Evolutionary conservation across 2,329 filamentous ascomycete genomes (phyloP).

Genomic region (Podosphaera xanthii): DNA sequence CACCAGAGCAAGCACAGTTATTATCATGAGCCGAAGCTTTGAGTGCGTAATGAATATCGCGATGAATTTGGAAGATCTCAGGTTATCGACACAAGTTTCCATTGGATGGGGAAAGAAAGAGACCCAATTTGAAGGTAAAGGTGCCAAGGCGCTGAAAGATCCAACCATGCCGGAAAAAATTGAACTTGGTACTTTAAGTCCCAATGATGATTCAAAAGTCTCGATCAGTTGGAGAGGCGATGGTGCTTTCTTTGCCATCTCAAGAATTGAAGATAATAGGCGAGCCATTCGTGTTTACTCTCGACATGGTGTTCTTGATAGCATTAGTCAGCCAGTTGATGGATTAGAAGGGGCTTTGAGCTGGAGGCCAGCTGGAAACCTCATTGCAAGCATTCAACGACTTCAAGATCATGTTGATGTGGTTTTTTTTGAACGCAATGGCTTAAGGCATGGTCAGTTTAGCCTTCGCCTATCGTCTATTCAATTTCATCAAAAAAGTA

Average conservation of each 20-base stretch:
- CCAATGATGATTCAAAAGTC: slow-evolving; percentile 45
- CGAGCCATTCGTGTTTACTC: slow-evolving; percentile 78
- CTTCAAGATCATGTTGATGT: slow-evolving; percentile 49
- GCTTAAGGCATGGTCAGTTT: slow-evolving; percentile 89
- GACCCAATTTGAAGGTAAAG: slow-evolving; percentile 87
- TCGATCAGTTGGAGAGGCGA: slow-evolving; percentile 87
- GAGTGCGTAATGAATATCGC: slow-evolving; percentile 58
- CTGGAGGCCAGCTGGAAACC: slow-evolving; percentile 77
- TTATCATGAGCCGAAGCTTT: slow-evolving; percentile 86
- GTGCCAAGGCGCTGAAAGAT: slow-evolving; percentile 67
- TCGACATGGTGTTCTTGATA: slow-evolving; percentile 73
- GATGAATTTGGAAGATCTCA: slow-evolving; percentile 55
- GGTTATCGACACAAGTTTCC: slow-evolving; percentile 78
- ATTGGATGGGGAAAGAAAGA: slow-evolving; percentile 98
- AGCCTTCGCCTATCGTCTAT: slow-evolving; percentile 44
- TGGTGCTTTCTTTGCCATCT: slow-evolving; percentile 74
- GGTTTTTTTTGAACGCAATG: slow-evolving; percentile 91
- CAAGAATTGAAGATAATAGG: slow-evolving; percentile 47
- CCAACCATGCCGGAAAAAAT: slow-evolving; percentile 86
- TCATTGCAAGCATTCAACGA: slow-evolving; percentile 70
- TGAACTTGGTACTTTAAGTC: slow-evolving; percentile 58
- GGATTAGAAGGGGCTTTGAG: slow-evolving; percentile 68
- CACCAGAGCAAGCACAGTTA: slow-evolving; percentile 53
- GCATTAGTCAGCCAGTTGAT: slow-evolving; percentile 86
- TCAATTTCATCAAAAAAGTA: slow-evolving; percentile 29